These are phyloP conservation scores for Trametes hirsuta DNA, from an alignment of 1,284 basidiomycete species.

Conservation along the genomic window DNA sequence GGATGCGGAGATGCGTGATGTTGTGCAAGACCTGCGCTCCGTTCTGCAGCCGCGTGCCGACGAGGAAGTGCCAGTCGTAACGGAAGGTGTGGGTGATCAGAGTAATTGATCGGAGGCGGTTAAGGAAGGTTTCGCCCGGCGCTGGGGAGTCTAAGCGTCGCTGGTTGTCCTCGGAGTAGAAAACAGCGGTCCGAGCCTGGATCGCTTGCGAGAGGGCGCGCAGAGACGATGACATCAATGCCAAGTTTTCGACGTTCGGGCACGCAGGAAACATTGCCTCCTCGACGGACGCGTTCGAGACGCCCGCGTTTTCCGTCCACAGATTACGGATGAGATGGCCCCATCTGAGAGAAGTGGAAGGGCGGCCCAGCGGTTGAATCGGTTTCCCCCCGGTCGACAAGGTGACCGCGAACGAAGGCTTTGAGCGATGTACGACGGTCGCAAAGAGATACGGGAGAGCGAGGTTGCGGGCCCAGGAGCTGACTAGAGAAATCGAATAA, in stretches of 20 bases:
- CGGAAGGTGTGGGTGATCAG: constrained; percentile 31
- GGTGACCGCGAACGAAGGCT: constrained; percentile 13
- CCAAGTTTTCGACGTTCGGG: constrained; percentile 31
- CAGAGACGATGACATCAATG: constrained; percentile 28
- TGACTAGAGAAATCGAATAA: constrained; percentile 27
- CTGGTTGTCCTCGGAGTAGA: background rate
- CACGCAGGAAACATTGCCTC: constrained; percentile 27
- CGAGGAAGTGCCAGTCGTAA: constrained; percentile 31
- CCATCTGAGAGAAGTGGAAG: constrained; percentile 10
- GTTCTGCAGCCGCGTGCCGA: constrained; percentile 15
- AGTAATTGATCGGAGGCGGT: constrained; percentile 24
- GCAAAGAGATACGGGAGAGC: constrained; percentile 30
- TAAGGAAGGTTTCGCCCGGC: constrained; percentile 10
- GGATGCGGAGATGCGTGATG: constrained; percentile 33
- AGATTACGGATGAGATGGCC: constrained; percentile 29
- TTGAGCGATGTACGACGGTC: constrained; percentile 26
- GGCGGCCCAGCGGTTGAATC: background rate
- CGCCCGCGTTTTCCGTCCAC: constrained; percentile 31
- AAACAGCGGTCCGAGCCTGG: constrained; percentile 7
- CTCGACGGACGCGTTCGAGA: constrained; percentile 24
- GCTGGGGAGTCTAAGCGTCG: background rate
- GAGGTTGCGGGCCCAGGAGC: constrained; percentile 29
- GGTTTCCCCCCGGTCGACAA: constrained; percentile 12
- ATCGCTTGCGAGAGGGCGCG: constrained; percentile 24
- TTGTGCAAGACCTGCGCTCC: constrained; percentile 25